Evolutionary conservation across 768 basidiomycete species (phyloP).

Genomic region (Russula sp.): DNA sequence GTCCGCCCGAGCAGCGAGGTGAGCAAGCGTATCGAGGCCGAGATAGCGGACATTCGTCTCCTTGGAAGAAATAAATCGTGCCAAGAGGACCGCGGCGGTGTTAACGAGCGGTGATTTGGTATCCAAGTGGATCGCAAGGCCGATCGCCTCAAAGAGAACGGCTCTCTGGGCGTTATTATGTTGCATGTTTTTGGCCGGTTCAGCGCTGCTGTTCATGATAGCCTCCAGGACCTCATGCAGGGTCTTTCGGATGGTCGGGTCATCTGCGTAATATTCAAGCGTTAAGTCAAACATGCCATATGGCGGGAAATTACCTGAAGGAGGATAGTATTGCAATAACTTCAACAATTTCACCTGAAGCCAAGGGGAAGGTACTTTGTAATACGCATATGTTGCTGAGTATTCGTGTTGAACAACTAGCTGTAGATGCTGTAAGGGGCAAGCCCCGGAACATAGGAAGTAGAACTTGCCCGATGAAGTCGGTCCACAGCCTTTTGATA

Average conservation of each 20-base stretch:
- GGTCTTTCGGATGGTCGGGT: constrained; percentile 68
- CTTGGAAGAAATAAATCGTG: constrained; percentile 94
- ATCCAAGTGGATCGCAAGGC: constrained; percentile 93
- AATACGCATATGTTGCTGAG: constrained; percentile 86
- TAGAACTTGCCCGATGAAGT: constrained; percentile 57
- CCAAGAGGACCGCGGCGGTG: constrained; percentile 84
- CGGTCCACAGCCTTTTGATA: constrained; percentile 94
- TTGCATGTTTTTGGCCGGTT: constrained; percentile 90
- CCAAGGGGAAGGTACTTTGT: constrained; percentile 97
- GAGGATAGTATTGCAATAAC: constrained; percentile 91
- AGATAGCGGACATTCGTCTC: constrained; percentile 98
- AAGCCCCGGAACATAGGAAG: background rate
- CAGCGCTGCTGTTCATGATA: constrained; percentile 86
- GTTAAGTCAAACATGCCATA: background rate
- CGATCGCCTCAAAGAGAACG: constrained; percentile 96
- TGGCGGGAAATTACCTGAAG: constrained; percentile 64
- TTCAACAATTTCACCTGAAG: constrained; percentile 93
- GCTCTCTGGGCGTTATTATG: constrained; percentile 99
- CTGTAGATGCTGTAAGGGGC: constrained; percentile 35
- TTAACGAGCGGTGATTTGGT: constrained; percentile 83
- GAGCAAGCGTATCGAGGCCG: constrained; percentile 96
- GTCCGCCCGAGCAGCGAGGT: constrained; percentile 90
- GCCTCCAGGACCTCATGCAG: constrained; percentile 81
- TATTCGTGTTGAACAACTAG: constrained; percentile 90
- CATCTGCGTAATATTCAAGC: constrained; percentile 48